Base-by-base conservation (phyloP, 495 filamentous ascomycete species). In the Mytilinidion resinicola region DNA sequence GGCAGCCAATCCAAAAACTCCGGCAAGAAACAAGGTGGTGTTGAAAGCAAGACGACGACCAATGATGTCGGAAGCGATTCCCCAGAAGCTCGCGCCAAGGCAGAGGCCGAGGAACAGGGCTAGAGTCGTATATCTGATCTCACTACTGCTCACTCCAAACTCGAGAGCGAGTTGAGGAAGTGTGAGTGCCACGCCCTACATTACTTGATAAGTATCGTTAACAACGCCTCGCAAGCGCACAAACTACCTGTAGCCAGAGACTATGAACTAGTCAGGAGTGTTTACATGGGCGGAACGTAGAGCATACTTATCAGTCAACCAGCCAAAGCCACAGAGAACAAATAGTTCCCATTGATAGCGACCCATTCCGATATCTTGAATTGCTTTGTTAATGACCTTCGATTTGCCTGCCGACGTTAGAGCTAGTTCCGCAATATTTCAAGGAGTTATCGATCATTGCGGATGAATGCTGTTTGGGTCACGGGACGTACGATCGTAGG, bases 41-140 rank as follows among this genome's bases (percentile, higher is more conserved):
- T 81, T 80, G 66, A 82, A 82, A 12, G 80, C 79, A 37, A 75
- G 76, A 25, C 75, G 75, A 0, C 80, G 71, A 7, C 78, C 80
- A 50, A 81, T 76, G n/a, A 81, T 71, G 50, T 82, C 80, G 6
- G 79, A 77, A 0, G 72, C 74, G 6, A 79, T 65, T 2, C 79
- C 79, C 80, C 80, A 82, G 65, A 81, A 78, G 1, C 78, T 62
- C 9, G 79, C 79, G 9, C 80, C 80, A 7, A 77, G 68, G 10
- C 81, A 69, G 73, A 82, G 76, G 20, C 75, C 75, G 9, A 67
- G 61, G 60, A 87, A 87, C 0, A 79, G 77, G 11, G 84, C 80
- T 54, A 87, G 78, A 2, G 81, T 86, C 59, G 42, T 20, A 46
- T 17, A 15, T 7, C 20, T 46, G 42, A 46, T 15, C 8, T 17